Base-by-base conservation (phyloP, 1,139 yeast species). In the Nakaseomyces uthaithaninus region DNA sequence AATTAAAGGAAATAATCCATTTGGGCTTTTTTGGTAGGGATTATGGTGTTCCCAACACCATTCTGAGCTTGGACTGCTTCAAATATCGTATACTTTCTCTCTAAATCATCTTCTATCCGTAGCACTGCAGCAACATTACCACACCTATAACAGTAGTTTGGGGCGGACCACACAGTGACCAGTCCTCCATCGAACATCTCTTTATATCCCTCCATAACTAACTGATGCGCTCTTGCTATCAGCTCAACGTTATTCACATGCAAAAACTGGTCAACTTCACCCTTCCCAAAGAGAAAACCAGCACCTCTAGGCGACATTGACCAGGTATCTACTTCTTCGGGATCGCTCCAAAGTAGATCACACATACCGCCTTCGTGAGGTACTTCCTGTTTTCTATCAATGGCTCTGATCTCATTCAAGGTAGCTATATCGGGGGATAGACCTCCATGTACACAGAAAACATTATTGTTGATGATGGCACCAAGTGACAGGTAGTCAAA, bases 311-410 rank as follows among this genome's bases (percentile, higher is more conserved):
- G 97, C 43, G 94, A 82, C 49, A 91, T 79, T 18, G 95, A 95
- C 98, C 98, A 93, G 42, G 93, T 89, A 46, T 86, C 86, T 50
- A 94, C 79, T 15, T 86, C 95, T 59, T 91, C 98, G 2, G 98
- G 98, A 59, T 91, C 98, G 7, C 94, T 82, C 98, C 98, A 91
- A 45, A 91, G 69, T 58, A 91, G 69, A 62, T 91, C 98, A 66
- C 97, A 91, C 95, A 91, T 91, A 40, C 96, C 95, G 28, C 98
- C 98, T 64, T 91, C 98, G 60, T 91, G 98, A 26, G 98, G 98
- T 40, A 91, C 97, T 66, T 91, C 98, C 66, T 91, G 97, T 49
- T 77, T 77, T 55, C 96, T 71, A 63, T 86, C 91, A 47, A 87
- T 75, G 48, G 80, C 78, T 50, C 94, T 71, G 43, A 91, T 94